Conservation (phyloP, 75 land plant species). For the Cupressus sempervirens region DNA sequence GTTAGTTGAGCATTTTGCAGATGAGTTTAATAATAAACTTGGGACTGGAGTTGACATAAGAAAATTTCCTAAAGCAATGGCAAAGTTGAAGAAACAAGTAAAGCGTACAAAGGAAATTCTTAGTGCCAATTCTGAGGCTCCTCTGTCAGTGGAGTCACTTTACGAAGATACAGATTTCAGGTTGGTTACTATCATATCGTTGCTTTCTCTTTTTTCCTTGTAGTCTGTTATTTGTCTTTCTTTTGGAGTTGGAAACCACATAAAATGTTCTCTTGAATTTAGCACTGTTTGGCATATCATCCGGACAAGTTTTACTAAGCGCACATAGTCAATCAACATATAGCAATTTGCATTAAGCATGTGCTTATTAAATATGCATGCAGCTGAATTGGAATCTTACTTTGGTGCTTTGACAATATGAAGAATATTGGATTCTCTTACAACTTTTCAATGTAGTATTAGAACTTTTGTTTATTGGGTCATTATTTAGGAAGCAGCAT, state of each 20-base stretch:
- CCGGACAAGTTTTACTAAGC: not conserved
- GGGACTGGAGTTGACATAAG: slow-evolving; percentile 77
- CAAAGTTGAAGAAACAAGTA: slow-evolving; percentile 97
- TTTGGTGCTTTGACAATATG: not conserved
- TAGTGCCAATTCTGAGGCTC: slow-evolving; percentile 88
- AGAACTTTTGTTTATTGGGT: not conserved
- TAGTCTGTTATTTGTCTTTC: not conserved
- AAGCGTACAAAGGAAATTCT: slow-evolving; percentile 95
- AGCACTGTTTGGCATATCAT: not conserved
- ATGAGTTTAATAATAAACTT: slow-evolving; percentile 78
- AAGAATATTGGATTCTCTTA: not conserved
- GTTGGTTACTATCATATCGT: slow-evolving; percentile 22
- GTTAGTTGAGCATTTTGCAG: slow-evolving; percentile 87
- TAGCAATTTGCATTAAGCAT: not conserved
- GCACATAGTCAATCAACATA: not conserved
- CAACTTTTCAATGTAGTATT: not conserved
- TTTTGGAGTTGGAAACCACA: not conserved
- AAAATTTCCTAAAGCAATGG: slow-evolving; percentile 86
- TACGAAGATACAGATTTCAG: slow-evolving; percentile 89
- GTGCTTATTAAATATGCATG: not conserved
- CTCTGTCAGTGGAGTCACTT: slow-evolving; percentile 86
- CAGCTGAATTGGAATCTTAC: not conserved
- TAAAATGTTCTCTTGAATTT: not conserved
- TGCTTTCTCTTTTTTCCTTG: not conserved
- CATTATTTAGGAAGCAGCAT: not conserved